Evolutionary conservation across 2,329 filamentous ascomycete genomes (phyloP), one percentile per base, ranked within the genome.

Genomic region (Diaporthe ampelina): DNA sequence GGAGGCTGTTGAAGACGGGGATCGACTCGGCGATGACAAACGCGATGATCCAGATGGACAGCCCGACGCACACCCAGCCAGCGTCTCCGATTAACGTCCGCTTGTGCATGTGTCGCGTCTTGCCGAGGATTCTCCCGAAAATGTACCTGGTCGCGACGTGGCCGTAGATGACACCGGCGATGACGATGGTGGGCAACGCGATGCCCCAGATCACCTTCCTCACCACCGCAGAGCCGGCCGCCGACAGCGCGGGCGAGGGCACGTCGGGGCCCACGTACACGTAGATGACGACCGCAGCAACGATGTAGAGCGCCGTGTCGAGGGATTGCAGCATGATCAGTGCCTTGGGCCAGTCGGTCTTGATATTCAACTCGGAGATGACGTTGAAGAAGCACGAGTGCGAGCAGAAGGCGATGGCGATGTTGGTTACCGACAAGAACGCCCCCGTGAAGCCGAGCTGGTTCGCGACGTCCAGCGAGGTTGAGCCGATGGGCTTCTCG

Each of bases 11-110:
- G 83, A 94, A 95, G 65, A 91, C 89, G 0, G 93, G 93, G 10
- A 94, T 91, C 0, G 91, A 90, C 79, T 92, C 89, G 7, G 93
- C 91, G 74, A 95, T 91, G 74, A 94, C 81, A 86, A 91, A 93
- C 2, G 91, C 90, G 6, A 93, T 72, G 8, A 90, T 77, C 90
- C 92, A 94, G 21, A 90, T 81, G 17, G 77, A 80, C 0, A 86
- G 79, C 0, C 89, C 87, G 59, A 94, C 89, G 9, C 77, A 86
- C 17, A 90, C 77, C 93, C 93, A 94, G 17, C 86, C 86, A 7
- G 86, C 79, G 76, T 88, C 87, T 7, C 89, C 88, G 1, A 86
- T 74, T 75, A 83, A 84, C 61, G 86, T 90, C 59, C 85, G 85
- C 77, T 87, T 85, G 72, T 85, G 84, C 81, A 90, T 84, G 77